Evolutionary conservation across 345 rosid genomes (phyloP).

Genomic region (Punica granatum): DNA sequence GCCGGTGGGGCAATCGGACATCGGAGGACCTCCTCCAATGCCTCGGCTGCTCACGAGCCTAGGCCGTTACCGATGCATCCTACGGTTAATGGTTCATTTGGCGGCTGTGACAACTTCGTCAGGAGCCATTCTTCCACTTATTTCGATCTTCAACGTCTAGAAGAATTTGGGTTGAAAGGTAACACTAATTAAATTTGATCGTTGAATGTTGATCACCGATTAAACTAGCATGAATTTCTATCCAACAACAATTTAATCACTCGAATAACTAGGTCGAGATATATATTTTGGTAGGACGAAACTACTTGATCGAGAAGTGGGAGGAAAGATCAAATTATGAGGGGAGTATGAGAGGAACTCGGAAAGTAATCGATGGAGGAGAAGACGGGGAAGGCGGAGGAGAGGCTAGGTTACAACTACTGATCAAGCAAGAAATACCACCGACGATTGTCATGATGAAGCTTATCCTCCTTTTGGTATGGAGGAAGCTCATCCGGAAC

Average conservation of each 20-base stretch:
- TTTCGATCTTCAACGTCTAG: neutral
- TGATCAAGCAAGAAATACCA: neutral
- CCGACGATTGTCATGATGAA: conserved; percentile 3
- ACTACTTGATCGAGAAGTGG: neutral
- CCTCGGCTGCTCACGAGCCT: no score
- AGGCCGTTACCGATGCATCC: neutral
- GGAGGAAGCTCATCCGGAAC: conserved; percentile 19
- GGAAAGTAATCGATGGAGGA: neutral
- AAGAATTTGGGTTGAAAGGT: neutral
- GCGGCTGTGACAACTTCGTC: neutral
- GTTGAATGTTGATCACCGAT: no score
- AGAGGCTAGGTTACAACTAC: no score
- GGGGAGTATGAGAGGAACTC: neutral
- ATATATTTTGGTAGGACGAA: neutral
- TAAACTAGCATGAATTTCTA: no score
- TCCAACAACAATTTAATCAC: no score
- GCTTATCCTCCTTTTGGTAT: conserved; percentile 9
- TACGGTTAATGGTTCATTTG: neutral
- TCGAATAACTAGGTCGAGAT: no score
- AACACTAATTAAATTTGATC: neutral
- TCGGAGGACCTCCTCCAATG: no score
- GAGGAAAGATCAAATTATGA: neutral
- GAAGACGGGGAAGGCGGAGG: neutral
- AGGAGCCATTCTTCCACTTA: neutral
- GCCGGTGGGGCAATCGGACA: no score